Evolutionary conservation across 1,139 yeast genomes (phyloP), one percentile per base, ranked within the genome.

Genomic region (Geotrichum australiense): DNA sequence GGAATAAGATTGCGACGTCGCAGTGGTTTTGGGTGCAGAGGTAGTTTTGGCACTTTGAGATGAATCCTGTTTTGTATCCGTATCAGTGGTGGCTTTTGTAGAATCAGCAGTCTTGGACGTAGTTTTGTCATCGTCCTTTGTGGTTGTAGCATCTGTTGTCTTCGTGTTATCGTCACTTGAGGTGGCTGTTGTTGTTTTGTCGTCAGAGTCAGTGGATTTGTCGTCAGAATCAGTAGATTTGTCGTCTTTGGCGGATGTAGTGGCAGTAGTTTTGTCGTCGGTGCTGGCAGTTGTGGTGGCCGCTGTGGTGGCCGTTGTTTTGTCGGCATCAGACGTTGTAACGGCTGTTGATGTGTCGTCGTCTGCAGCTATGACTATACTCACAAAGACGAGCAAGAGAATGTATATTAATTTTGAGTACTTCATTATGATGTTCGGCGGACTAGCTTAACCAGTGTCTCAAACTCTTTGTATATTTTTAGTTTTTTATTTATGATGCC

Each of bases 1-100:
- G n/a, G 42, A 24, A 14, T 34, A 26, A 6, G 42, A 10, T 4
- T 27, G 16, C 5, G 40, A 18, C 8, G 31, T 34, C 19, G 41
- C 35, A 12, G 37, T 19, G 7, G 22, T 33, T 18, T 19, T 18
- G 4, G 39, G 5, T 3, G 34, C 34, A 5, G 34, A 19, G 8
- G 23, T 16, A 7, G 30, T 16, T 5, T 16, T n/a, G 10, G 30
- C 3, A 10, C 18, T 3, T 14, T 24, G 27, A n/a, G n/a, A n/a
- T n/a, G n/a, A n/a, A n/a, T n/a, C n/a, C n/a, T n/a, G n/a, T n/a
- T n/a, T n/a, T n/a, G n/a, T n/a, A n/a, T n/a, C n/a, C 5, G 27
- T 30, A 14, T 28, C 19, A 12, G 31, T 18, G 3, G 39, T 36
- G 14, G 30, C 16, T 20, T 14, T 22, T 18, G 37, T 2, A 8